Percentiles rank a stretch among this genome's conserved stretches.
These are phyloP conservation scores for Galeopsis tetrahit DNA, from an alignment of 257 asterid genomes.

Conservation along the genomic window DNA sequence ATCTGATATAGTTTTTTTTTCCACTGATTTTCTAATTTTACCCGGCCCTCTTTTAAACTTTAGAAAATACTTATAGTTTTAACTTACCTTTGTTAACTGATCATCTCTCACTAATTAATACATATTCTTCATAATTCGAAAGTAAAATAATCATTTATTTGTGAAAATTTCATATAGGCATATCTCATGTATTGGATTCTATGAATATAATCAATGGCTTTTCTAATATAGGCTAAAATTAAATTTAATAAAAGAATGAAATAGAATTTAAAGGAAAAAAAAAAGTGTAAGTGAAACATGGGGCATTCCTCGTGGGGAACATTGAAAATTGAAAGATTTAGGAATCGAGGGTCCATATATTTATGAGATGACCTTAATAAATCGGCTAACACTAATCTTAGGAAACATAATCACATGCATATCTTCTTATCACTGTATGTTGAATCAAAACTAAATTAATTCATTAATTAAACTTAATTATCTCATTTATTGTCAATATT, in stretches of 20 bases:
- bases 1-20: too few relatives aligned
- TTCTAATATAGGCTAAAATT: background rate
- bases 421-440: slow-evolving; percentile 47
- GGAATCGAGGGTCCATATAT: slow-evolving; percentile 43
- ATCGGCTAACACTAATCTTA: slow-evolving; percentile 28
- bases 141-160: too few relatives aligned
- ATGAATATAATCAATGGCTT: background rate
- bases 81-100: too few relatives aligned
- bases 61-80: too few relatives aligned
- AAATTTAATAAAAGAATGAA: background rate
- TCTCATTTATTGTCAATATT: slow-evolving; percentile 40
- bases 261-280: background rate
- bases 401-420: slow-evolving; percentile 78
- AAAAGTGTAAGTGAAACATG: slow-evolving; percentile 30
- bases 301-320: slow-evolving; percentile 59
- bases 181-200: background rate
- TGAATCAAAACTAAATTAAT: slow-evolving; percentile 41
- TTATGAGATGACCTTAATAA: slow-evolving; percentile 49
- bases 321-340: slow-evolving; percentile 43
- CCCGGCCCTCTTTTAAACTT: too few relatives aligned
- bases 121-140: too few relatives aligned
- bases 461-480: slow-evolving; percentile 37
- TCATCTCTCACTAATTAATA: too few relatives aligned
- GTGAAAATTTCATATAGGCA: background rate
- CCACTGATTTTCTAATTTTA: too few relatives aligned